Evolutionary conservation across 306 rosid genomes (phyloP).

Genomic region (Fagus crenata): DNA sequence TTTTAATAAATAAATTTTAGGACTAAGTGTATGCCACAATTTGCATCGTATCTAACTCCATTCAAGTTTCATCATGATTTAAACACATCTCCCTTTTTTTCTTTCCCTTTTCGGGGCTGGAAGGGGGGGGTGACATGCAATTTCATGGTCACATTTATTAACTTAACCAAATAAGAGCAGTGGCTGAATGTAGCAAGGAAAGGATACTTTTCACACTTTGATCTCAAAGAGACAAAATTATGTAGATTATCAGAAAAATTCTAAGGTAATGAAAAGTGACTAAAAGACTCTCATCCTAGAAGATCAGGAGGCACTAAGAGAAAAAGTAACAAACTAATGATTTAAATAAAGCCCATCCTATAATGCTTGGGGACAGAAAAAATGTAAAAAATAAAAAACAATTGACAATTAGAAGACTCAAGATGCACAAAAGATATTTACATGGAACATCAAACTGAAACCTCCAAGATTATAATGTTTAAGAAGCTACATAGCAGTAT

Average conservation of each 20-base stretch:
- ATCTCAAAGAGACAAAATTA: neutral
- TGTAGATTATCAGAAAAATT: slow-evolving; percentile 7
- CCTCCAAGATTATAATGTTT: neutral
- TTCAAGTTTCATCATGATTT: slow-evolving; percentile 4
- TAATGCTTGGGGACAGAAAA: neutral
- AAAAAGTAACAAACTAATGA: neutral
- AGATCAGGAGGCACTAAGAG: neutral
- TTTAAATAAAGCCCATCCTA: neutral
- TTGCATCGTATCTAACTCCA: neutral
- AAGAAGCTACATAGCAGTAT: neutral
- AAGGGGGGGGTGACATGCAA: neutral
- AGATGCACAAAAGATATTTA: neutral
- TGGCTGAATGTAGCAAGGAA: slow-evolving; percentile 3
- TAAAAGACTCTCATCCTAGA: slow-evolving; percentile 1
- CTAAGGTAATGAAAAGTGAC: neutral
- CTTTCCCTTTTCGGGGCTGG: neutral
- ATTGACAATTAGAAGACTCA: neutral
- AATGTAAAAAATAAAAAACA: neutral
- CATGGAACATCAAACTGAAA: neutral
- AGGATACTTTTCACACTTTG: slow-evolving; percentile 1
- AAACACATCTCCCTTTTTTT: neutral
- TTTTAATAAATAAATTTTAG: slow-evolving; percentile 1
- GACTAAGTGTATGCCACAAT: neutral
- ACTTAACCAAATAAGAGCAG: neutral
- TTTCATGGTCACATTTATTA: neutral